phyloP scores from a whole-genome alignment of 2,329 filamentous ascomycete species.

The Pleomassaria siparia region DNA sequence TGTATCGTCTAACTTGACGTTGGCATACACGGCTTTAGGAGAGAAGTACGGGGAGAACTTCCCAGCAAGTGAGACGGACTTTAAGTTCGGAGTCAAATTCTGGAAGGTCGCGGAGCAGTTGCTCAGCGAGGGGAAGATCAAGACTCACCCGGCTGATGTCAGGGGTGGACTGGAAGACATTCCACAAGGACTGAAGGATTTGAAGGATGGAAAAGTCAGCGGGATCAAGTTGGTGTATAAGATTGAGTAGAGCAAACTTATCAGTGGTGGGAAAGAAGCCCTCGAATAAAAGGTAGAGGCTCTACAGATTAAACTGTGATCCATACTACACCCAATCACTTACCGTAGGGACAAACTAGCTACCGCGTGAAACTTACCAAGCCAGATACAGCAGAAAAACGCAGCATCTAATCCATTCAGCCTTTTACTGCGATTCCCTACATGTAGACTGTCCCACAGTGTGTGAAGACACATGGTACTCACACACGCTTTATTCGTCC shows the following conservation, averaged over 20 bases:
- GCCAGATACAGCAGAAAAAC: too few species aligned
- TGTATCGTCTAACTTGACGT: constrained; percentile 46
- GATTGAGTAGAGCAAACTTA: constrained; percentile 4
- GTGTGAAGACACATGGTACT: too few species aligned
- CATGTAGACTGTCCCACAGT: too few species aligned
- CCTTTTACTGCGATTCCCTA: too few species aligned
- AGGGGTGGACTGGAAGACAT: constrained; percentile 31
- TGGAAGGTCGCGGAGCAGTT: constrained; percentile 17
- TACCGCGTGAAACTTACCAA: too few species aligned
- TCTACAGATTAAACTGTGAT: not conserved
- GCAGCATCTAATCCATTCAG: too few species aligned
- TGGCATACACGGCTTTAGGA: constrained; percentile 49
- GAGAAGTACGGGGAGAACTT: constrained; percentile 39
- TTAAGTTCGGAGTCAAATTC: constrained; percentile 17
- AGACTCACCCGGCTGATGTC: constrained; percentile 33
- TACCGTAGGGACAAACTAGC: too few species aligned
- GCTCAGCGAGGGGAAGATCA: constrained; percentile 30
- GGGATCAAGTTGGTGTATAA: constrained; percentile 39
- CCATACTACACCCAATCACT: not conserved
- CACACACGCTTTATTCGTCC: too few species aligned
- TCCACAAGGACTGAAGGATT: constrained; percentile 32
- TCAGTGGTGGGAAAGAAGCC: not conserved
- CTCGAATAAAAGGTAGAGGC: too few species aligned
- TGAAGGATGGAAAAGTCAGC: constrained; percentile 37
- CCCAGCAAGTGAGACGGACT: constrained; percentile 30